Evolutionary conservation across 1,139 yeast genomes (phyloP), one percentile per base, ranked within the genome.

Genomic region (Pichia sp.): DNA sequence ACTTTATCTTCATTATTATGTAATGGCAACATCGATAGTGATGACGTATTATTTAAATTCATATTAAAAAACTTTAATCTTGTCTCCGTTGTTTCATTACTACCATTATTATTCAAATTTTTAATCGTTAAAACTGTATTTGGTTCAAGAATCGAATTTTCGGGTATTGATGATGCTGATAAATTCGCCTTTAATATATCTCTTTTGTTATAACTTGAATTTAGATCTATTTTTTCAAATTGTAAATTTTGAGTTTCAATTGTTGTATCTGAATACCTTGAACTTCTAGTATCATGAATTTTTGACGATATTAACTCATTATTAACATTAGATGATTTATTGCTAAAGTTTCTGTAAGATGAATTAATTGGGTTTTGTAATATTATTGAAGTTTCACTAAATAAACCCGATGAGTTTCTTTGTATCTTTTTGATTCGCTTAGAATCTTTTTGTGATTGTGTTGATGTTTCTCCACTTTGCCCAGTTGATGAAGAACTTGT

Each of bases 381-480:
- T 31, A 8, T 11, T 11, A 22, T 33, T 6, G 16, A 36, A 9
- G 20, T 8, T 31, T 50, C 53, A 36, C 37, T 48, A 32, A 50
- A 50, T 10, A 50, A 11, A 12, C 53, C 51, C 4, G 37, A 26
- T 7, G 47, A 48, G 29, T 11, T 35, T 31, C 45, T n/a, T 33
- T 50, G 53, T 8, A 44, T 34, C 9, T 36, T 20, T 27, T 44
- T 26, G 16, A 48, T 45, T 20, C 31, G 22, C 10, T 24, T 26
- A 4, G 48, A 47, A 9, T 30, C 16, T 11, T 39, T 30, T 16
- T 32, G 31, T 23, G 39, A 35, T 5, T 40, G 39, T 2, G 46
- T 32, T 27, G 45, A 33, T n/a, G 50, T 35, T 2, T 39, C 38
- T n/a, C 24, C 23, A 20, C 20, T 30, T n/a, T 16, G 16, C 16